These are phyloP conservation scores for Sphagnum contortum DNA, from an alignment of 225 moss, liverwort and hornwort species.

Conservation along the genomic window DNA sequence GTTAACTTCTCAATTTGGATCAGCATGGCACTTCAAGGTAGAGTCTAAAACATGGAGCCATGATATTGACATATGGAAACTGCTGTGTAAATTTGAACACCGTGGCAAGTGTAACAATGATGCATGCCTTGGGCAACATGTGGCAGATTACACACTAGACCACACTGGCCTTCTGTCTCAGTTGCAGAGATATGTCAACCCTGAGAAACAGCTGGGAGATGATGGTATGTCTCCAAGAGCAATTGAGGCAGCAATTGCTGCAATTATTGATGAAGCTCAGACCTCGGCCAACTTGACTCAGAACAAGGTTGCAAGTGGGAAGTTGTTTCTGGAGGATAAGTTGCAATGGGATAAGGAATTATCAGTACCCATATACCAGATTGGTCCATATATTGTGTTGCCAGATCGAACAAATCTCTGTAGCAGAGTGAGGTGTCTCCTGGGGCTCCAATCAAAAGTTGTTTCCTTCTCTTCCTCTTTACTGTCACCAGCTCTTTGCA, in stretches of 20 bases:
- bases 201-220: conserved; percentile 15
- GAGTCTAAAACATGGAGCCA: conserved; percentile 64
- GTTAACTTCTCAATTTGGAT: conserved; percentile 39
- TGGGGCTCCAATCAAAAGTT: conserved; percentile 23
- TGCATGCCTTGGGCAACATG: conserved; percentile 71
- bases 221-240: conserved; percentile 15
- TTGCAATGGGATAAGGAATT: conserved; percentile 17
- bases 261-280: conserved; percentile 14
- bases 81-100: conserved; percentile 77
- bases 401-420: conserved; percentile 25
- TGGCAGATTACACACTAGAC: conserved; percentile 49
- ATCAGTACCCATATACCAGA: conserved; percentile 41
- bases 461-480: conserved; percentile 38
- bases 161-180: conserved; percentile 22
- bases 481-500: conserved; percentile 51
- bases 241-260: conserved; percentile 9
- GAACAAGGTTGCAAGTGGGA: conserved; percentile 10
- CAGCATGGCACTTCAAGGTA: conserved; percentile 26
- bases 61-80: conserved; percentile 45
- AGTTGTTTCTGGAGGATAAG: conserved; percentile 12
- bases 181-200: conserved; percentile 19
- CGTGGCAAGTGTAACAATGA: conserved; percentile 70
- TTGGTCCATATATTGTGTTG: conserved; percentile 39
- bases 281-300: conserved; percentile 6
- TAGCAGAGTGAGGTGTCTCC: conserved; percentile 24